phyloP scores from a whole-genome alignment of 208 protist genomes.

The Phytomonas sp. region DNA sequence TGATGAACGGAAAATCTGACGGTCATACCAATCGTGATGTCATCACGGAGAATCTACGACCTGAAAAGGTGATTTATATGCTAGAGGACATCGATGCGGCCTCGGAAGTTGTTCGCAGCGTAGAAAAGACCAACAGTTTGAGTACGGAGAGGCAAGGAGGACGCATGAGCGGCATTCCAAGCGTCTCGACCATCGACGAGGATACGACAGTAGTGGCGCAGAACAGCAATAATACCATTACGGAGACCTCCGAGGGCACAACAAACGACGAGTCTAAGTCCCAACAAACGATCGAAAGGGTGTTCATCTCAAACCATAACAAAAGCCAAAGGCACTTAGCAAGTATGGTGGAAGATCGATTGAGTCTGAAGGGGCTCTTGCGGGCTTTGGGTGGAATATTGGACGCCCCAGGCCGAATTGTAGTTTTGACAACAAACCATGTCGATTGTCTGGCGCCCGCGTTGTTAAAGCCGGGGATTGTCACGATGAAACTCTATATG shows the following conservation, averaged over 20 bases:
- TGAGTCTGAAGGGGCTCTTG: constrained; percentile 89
- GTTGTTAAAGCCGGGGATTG: constrained; percentile 77
- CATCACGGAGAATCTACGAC: constrained; percentile 19
- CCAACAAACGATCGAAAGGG: constrained; percentile 8
- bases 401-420: constrained; percentile 78
- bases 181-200: neutral
- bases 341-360: constrained; percentile 15
- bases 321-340: neutral
- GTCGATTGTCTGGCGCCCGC: constrained; percentile 81
- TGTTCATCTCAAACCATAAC: neutral
- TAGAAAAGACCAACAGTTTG: neutral
- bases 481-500: constrained; percentile 88
- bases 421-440: constrained; percentile 94
- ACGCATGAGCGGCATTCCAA: neutral
- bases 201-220: constrained; percentile 7
- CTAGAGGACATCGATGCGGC: constrained; percentile 85
- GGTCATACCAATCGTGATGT: constrained; percentile 5
- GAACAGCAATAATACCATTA: neutral
- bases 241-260: neutral
- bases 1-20: constrained; percentile 22
- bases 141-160: neutral
- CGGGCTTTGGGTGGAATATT: constrained; percentile 91
- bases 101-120: constrained; percentile 18
- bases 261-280: neutral
- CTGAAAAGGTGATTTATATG: constrained; percentile 74